Evolutionary conservation across 768 basidiomycete species (phyloP), one percentile per base, ranked within the genome.

Genomic region (Agaricus sinodeliciosus): DNA sequence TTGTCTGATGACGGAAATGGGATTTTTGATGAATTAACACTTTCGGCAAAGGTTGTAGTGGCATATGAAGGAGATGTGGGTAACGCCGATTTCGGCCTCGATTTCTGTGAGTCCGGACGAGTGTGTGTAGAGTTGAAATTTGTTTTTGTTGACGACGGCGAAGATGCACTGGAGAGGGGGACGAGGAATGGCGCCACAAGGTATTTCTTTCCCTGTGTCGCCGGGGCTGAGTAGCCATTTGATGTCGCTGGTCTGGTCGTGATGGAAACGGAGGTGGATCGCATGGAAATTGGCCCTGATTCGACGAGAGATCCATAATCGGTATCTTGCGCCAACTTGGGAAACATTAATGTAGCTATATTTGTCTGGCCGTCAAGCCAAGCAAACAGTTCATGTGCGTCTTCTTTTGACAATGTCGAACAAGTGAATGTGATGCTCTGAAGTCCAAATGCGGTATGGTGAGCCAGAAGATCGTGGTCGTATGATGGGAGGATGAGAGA

Each of bases 361-460:
- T 74, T 72, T 35, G 64, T 65, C 56, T 76, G 72, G 28, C 73
- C 72, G 51, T 72, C 69, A 28, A 76, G 61, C 74, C 74, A 72
- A 22, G 66, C 62, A 43, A 76, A 71, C 43, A 74, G 43, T 11
- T 66, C 62, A 22, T 58, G 59, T 26, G 59, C 64, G 56, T 76
- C 71, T 27, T 65, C 58, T 19, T 59, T 56, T 2, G 65, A 61
- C 57, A 73, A 62, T 1, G 63, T 61, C 36, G 53, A 50, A 50
- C 64, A 67, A 42, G 72, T 58, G 54, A 77, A 70, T 4, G 71
- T 74, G 13, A 76, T 59, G 16, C 58, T 69, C 49, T 55, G 64
- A 12, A 78, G 63, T 3, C 73, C 71, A 56, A 76, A 76, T 1
- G 72, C 71, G 4, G 69, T 67, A 54, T 73, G 73, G 44, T 72